Evolutionary conservation across 1,139 yeast species (phyloP).

Genomic region (Blastobotrys buckinghamii): DNA sequence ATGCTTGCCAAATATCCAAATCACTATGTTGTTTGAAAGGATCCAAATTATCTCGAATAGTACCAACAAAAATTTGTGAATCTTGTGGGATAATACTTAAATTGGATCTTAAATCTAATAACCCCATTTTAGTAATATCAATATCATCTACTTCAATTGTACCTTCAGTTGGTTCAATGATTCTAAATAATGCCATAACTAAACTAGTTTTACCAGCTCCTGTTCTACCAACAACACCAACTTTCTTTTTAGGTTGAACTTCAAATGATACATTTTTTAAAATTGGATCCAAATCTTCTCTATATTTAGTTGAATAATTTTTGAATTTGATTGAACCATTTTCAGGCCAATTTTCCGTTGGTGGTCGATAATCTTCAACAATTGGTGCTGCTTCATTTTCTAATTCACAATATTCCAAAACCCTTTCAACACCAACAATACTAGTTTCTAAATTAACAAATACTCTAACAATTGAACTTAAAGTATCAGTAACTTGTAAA

Average conservation of each 20-base stretch:
- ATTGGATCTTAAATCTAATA: constrained; percentile 50
- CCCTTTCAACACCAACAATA: constrained; percentile 71
- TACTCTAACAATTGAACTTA: constrained; percentile 57
- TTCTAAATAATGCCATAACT: constrained; percentile 65
- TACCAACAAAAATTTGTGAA: constrained; percentile 64
- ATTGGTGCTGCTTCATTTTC: constrained; percentile 50
- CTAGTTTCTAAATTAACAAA: constrained; percentile 71
- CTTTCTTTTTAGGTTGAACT: constrained; percentile 56
- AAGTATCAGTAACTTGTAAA: constrained; percentile 52
- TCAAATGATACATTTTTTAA: constrained; percentile 47
- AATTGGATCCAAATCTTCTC: constrained; percentile 50
- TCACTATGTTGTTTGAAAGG: constrained; percentile 50
- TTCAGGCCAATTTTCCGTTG: constrained; percentile 53
- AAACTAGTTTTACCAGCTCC: constrained; percentile 82
- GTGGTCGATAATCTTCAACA: constrained; percentile 35
- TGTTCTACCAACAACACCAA: constrained; percentile 81
- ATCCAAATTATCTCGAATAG: constrained; percentile 60
- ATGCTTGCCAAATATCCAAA: constrained; percentile 70
- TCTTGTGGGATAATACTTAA: constrained; percentile 73
- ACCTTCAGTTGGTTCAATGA: constrained; percentile 61
- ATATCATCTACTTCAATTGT: constrained; percentile 50
- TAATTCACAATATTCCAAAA: constrained; percentile 63
- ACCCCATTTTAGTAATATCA: constrained; percentile 53
- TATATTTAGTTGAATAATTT: constrained; percentile 59
- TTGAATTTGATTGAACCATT: constrained; percentile 51